These are phyloP conservation scores for Calonectria honghensis DNA, from an alignment of 2,329 filamentous ascomycete genomes.

Conservation along the genomic window DNA sequence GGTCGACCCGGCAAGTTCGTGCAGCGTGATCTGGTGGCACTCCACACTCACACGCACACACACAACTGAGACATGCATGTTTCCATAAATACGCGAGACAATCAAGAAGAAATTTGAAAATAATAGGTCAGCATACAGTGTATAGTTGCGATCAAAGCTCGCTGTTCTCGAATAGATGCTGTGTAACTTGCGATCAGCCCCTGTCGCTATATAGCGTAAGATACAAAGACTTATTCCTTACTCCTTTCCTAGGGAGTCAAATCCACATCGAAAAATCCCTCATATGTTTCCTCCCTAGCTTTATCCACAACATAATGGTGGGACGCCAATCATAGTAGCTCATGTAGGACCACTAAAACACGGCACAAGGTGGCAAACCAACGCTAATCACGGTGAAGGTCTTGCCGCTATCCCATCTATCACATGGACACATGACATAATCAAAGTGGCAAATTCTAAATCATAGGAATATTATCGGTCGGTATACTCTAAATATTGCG, in stretches of 20 bases:
- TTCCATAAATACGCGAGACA: neutral
- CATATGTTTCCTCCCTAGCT: neutral
- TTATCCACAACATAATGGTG: neutral
- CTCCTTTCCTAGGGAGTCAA: neutral
- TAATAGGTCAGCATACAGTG: neutral
- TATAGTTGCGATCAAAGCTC: neutral
- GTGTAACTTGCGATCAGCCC: neutral
- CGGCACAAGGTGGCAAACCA: neutral
- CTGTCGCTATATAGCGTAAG: neutral
- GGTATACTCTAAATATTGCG: neutral
- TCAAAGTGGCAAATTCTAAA: neutral
- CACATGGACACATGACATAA: neutral
- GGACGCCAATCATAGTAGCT: neutral
- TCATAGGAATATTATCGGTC: neutral
- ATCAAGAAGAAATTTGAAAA: neutral
- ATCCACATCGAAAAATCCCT: neutral
- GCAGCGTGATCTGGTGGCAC: neutral
- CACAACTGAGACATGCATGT: neutral
- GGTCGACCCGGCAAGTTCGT: neutral
- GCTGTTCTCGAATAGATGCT: neutral
- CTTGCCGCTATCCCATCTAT: neutral
- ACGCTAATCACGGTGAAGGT: neutral
- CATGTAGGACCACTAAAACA: neutral
- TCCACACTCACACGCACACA: neutral
- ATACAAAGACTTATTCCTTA: neutral